phyloP scores from a whole-genome alignment of 495 filamentous ascomycete genomes.

The Aspergillus campestris region DNA sequence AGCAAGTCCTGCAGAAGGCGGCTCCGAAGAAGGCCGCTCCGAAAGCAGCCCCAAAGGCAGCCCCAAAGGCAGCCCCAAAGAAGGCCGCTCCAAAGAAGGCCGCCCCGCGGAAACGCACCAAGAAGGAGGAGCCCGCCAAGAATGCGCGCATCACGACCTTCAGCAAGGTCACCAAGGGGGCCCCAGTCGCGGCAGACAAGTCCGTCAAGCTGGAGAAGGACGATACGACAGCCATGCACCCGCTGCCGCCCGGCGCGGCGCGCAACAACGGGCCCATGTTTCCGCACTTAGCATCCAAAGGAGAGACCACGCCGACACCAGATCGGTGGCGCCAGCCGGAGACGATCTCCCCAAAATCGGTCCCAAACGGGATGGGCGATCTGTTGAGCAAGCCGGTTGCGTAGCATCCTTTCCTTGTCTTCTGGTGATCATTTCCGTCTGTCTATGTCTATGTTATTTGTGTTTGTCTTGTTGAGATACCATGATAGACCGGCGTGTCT shows the following conservation, averaged over 20 bases:
- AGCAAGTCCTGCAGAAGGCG: conserved; percentile 21
- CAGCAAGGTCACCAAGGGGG: conserved; percentile 33
- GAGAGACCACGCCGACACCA: conserved; percentile 8
- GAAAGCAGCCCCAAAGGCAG: too few species aligned
- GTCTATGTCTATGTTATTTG: conserved; percentile 4
- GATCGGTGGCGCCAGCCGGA: conserved; percentile 14
- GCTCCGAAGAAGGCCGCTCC: conserved; percentile 16
- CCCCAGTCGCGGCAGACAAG: conserved; percentile 12
- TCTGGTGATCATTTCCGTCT: not conserved
- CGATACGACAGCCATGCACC: conserved; percentile 28
- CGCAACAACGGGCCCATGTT: conserved; percentile 33
- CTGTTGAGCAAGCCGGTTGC: conserved; percentile 21
- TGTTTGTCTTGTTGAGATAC: conserved; percentile 24
- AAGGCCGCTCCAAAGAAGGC: conserved; percentile 12
- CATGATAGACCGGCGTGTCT: conserved; percentile 35
- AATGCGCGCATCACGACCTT: conserved; percentile 29
- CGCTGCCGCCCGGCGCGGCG: conserved; percentile 30
- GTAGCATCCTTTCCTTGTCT: conserved; percentile 3
- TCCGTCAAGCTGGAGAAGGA: conserved; percentile 19
- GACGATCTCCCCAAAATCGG: conserved; percentile 28
- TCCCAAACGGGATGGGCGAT: conserved; percentile 31
- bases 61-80: conserved; percentile 11
- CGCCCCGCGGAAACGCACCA: conserved; percentile 6
- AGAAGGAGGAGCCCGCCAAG: conserved; percentile 17
- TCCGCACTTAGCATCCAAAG: conserved; percentile 15